Evolutionary conservation across 352 stramenopile genomes (phyloP).

Genomic region (Blastocystis sp.): DNA sequence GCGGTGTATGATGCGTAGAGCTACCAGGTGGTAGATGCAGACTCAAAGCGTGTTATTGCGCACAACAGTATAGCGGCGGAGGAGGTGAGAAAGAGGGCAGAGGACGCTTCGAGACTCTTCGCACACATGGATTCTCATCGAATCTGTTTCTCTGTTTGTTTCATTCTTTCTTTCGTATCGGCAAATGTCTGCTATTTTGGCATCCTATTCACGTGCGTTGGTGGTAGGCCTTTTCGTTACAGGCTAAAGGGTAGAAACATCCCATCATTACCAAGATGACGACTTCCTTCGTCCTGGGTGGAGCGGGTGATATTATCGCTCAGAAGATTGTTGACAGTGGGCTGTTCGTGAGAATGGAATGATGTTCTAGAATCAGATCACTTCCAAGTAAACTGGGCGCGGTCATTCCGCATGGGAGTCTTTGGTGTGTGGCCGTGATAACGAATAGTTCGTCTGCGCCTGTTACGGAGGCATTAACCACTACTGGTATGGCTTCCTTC

Average conservation of each 20-base stretch:
- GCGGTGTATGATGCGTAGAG: neutral
- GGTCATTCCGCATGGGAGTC: slow-evolving; percentile 58
- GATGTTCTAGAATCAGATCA: slow-evolving; percentile 12
- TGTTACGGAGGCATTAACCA: slow-evolving; percentile 67
- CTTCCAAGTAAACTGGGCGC: slow-evolving; percentile 57
- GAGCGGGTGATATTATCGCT: slow-evolving; percentile 50
- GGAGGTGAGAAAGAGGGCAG: neutral
- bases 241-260: neutral
- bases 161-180: slow-evolving; percentile 4
- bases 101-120: neutral
- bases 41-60: neutral
- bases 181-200: slow-evolving; percentile 8
- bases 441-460: slow-evolving; percentile 57
- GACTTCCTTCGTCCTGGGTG: slow-evolving; percentile 53
- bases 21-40: slow-evolving; percentile 17
- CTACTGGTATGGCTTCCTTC: slow-evolving; percentile 60
- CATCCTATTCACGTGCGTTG: slow-evolving; percentile 34
- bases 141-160: neutral
- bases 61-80: neutral
- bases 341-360: neutral
- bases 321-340: slow-evolving; percentile 49
- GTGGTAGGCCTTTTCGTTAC: neutral
- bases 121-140: neutral
- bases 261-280: slow-evolving; percentile 54
- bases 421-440: neutral